These are phyloP conservation scores for Fraxinus xanthoxyloides DNA, from an alignment of 305 asterid genomes.

Conservation along the genomic window DNA sequence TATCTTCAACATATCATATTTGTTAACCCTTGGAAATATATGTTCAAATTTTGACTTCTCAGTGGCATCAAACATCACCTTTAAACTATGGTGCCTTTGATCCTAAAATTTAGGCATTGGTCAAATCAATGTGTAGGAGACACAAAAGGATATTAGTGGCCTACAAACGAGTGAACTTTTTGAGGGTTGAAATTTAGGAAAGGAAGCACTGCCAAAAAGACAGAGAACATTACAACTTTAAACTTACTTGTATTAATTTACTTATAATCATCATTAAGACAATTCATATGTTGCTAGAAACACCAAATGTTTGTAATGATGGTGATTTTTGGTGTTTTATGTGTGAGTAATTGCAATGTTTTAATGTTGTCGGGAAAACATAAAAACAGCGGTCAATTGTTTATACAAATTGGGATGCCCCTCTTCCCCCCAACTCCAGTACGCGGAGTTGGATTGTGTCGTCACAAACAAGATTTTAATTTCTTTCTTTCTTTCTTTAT, in stretches of 20 bases:
- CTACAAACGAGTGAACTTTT: conserved; percentile 23
- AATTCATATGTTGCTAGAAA: conserved; percentile 19
- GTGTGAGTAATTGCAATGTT: conserved; percentile 20
- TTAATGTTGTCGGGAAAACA: conserved; percentile 33
- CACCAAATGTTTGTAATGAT: conserved; percentile 27
- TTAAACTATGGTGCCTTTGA: conserved; percentile 15
- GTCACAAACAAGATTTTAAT: not conserved
- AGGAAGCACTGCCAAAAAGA: conserved; percentile 46
- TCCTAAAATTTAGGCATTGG: conserved; percentile 27
- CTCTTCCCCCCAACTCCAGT: not conserved
- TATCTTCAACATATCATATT: not conserved
- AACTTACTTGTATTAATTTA: conserved; percentile 4
- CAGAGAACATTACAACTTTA: not conserved
- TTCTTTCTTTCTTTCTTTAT: not conserved
- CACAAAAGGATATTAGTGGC: conserved; percentile 41
- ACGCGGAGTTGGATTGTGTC: not conserved
- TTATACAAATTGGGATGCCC: not conserved
- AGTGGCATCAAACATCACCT: conserved; percentile 28
- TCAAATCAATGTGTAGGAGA: conserved; percentile 28
- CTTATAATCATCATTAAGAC: conserved; percentile 21
- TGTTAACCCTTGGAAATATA: not conserved
- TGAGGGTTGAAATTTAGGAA: conserved; percentile 25
- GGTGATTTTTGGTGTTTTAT: not conserved
- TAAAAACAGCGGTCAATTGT: conserved; percentile 10
- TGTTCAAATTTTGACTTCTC: conserved; percentile 30